Evolutionary conservation across 2,329 filamentous ascomycete genomes (phyloP).

Genomic region (Alternaria hordeiaustralica): DNA sequence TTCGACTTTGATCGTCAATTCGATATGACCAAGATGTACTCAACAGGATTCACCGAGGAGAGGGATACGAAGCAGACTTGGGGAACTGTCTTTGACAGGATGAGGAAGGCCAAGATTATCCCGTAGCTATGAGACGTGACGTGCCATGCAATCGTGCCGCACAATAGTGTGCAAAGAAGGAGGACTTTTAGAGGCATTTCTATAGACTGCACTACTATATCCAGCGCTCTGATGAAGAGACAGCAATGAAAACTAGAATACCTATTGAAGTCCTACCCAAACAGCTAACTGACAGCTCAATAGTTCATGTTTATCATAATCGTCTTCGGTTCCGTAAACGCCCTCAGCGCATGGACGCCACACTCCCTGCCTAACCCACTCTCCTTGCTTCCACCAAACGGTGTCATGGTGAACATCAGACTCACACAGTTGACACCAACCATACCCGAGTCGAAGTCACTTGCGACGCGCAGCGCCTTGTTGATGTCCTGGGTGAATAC

Average conservation of each 20-base stretch:
- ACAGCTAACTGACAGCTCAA: conserved; percentile 4
- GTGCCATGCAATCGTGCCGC: neutral
- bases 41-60: conserved; percentile 53
- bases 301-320: conserved; percentile 55
- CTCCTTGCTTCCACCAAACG: conserved; percentile 61
- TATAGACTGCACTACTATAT: neutral
- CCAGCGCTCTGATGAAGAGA: neutral
- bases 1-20: conserved; percentile 56
- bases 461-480: conserved; percentile 41
- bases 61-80: conserved; percentile 48
- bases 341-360: conserved; percentile 56
- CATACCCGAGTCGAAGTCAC: conserved; percentile 44
- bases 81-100: conserved; percentile 53
- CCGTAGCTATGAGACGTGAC: conserved; percentile 26
- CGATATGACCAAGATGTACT: conserved; percentile 54
- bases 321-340: conserved; percentile 60
- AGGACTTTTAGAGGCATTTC: neutral
- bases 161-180: no score
- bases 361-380: conserved; percentile 59
- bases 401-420: conserved; percentile 48
- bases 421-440: conserved; percentile 45
- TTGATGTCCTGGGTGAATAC: conserved; percentile 51
- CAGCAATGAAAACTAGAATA: neutral
- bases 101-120: conserved; percentile 53
- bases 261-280: neutral